phyloP scores from a whole-genome alignment of 768 basidiomycete species.

The Nevesoporus exiguus region DNA sequence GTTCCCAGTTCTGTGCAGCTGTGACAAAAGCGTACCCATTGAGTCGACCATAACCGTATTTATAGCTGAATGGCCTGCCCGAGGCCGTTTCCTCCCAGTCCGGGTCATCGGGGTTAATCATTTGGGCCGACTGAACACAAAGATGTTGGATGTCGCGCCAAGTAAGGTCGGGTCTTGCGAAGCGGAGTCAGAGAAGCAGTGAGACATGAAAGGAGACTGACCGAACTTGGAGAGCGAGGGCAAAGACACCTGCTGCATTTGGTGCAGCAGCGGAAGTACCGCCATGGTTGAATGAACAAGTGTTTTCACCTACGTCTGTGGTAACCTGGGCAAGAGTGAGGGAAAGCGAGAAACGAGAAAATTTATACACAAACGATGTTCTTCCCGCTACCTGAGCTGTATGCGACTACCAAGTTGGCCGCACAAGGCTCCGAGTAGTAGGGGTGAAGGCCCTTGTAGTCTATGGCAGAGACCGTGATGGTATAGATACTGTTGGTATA shows the following conservation, averaged over 20 bases:
- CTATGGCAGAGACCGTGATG: slow-evolving; percentile 93
- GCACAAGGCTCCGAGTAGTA: slow-evolving; percentile 98
- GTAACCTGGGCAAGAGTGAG: slow-evolving; percentile 63
- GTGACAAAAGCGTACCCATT: slow-evolving; percentile 81
- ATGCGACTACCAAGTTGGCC: slow-evolving; percentile 95
- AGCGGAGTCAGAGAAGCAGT: slow-evolving; percentile 6
- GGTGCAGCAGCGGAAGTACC: slow-evolving; percentile 98
- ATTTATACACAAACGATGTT: slow-evolving; percentile 68
- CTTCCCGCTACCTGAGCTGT: slow-evolving; percentile 91
- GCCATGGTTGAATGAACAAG: slow-evolving; percentile 81
- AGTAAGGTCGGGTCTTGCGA: slow-evolving; percentile 78
- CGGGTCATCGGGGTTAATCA: slow-evolving; percentile 84
- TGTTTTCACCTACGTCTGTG: slow-evolving; percentile 84
- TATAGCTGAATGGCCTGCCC: slow-evolving; percentile 65
- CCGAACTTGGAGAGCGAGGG: slow-evolving; percentile 86
- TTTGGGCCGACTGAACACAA: slow-evolving; percentile 68
- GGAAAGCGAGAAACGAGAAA: slow-evolving; percentile 5
- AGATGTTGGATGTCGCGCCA: slow-evolving; percentile 98
- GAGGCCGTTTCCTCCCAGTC: slow-evolving; percentile 86
- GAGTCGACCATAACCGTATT: slow-evolving; percentile 91
- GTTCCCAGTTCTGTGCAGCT: slow-evolving; percentile 75
- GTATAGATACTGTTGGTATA: slow-evolving; percentile 98
- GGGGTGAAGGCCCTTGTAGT: slow-evolving; percentile 90
- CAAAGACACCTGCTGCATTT: slow-evolving; percentile 91
- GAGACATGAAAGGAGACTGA: slow-evolving; percentile 33